These are phyloP conservation scores for Scedosporium boydii DNA, from an alignment of 2,329 filamentous ascomycete species.

Conservation along the genomic window DNA sequence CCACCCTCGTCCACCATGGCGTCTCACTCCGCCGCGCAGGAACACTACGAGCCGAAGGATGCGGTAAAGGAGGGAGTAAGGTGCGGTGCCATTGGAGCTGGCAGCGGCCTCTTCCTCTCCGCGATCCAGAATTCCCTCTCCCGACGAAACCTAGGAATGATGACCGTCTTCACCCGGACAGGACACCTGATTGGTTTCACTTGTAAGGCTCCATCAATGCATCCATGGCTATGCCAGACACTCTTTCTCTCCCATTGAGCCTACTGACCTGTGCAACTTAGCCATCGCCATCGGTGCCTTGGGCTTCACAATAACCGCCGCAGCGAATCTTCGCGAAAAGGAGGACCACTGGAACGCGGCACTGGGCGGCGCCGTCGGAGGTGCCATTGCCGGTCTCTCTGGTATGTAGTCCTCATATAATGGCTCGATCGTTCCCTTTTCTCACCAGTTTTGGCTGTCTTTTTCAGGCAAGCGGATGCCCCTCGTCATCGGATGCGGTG, in stretches of 20 bases:
- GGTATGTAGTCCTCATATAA: not conserved
- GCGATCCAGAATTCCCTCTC: slow-evolving; percentile 80
- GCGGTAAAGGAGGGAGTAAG: slow-evolving; percentile 58
- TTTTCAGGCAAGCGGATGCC: slow-evolving; percentile 46
- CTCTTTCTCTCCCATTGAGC: not conserved
- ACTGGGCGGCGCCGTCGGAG: slow-evolving; percentile 67
- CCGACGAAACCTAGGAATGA: slow-evolving; percentile 70
- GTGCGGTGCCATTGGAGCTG: slow-evolving; percentile 54
- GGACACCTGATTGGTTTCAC: slow-evolving; percentile 58
- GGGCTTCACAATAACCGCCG: slow-evolving; percentile 64
- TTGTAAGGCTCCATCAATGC: slow-evolving; percentile 3
- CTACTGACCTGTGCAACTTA: slow-evolving; percentile 10
- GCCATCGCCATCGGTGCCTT: slow-evolving; percentile 56
- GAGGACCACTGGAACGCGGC: slow-evolving; percentile 69
- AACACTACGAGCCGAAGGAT: slow-evolving; percentile 61
- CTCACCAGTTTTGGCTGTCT: slow-evolving; percentile 6
- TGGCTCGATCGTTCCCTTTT: not conserved
- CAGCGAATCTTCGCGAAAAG: slow-evolving; percentile 78
- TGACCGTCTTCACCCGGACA: slow-evolving; percentile 70
- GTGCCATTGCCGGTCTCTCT: slow-evolving; percentile 53
- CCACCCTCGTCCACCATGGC: slow-evolving; percentile 7
- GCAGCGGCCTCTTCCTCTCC: slow-evolving; percentile 61
- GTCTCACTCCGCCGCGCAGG: slow-evolving; percentile 2
- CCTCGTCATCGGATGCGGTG: slow-evolving; percentile 59
- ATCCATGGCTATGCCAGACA: not conserved